phyloP scores from a whole-genome alignment of 257 asterid species.

The Marsdenia floribunda region DNA sequence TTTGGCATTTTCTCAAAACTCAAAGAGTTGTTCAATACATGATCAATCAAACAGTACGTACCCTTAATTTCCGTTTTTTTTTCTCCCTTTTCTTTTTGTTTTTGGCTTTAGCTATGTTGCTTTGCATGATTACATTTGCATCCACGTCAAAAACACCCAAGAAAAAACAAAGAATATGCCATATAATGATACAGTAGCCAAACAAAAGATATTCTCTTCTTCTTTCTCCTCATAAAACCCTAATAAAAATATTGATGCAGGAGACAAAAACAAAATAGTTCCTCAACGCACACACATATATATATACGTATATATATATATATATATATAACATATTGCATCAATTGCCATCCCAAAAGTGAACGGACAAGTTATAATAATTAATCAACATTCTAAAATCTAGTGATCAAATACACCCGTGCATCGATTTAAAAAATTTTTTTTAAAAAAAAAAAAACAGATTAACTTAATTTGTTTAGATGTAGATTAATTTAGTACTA shows the following conservation, averaged over 20 bases:
- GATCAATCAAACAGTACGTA: not conserved
- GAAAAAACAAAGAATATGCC: not conserved
- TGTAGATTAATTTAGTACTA: not conserved
- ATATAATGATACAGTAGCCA: not conserved
- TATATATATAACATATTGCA: not conserved
- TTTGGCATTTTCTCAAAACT: not conserved
- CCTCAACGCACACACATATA: not conserved
- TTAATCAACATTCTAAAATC: not conserved
- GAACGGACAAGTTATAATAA: not conserved
- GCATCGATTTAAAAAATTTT: constrained; percentile 1
- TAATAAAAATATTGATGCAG: not conserved
- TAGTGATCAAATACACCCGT: not conserved
- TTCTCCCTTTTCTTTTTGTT: not conserved
- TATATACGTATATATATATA: no score
- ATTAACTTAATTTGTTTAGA: not conserved
- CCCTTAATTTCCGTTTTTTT: no score
- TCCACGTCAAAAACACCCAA: not conserved
- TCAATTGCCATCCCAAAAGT: not conserved
- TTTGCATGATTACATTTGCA: not conserved
- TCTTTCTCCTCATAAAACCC: not conserved
- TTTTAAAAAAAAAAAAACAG: no score
- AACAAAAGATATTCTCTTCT: not conserved
- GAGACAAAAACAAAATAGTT: not conserved
- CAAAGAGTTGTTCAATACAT: not conserved
- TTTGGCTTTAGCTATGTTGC: not conserved